Percentiles rank a stretch among this genome's conserved stretches.
These are phyloP conservation scores for Acanthamoeba culbertsoni DNA, from an alignment of 208 protist species.

Conservation along the genomic window DNA sequence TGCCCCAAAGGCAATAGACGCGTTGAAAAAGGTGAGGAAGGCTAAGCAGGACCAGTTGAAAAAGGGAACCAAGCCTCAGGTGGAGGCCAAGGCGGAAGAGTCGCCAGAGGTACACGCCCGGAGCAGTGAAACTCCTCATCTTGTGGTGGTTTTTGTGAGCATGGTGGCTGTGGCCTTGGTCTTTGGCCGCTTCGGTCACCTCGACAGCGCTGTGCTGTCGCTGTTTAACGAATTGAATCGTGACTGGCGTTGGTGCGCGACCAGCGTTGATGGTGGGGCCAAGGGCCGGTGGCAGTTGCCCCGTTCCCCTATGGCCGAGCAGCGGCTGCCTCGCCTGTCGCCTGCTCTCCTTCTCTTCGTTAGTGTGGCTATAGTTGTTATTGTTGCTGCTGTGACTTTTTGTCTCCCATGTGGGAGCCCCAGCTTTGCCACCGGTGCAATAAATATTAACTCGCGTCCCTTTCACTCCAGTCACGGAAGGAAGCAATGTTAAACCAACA, in stretches of 20 bases:
- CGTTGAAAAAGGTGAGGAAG: constrained; percentile 16
- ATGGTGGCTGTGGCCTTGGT: background rate
- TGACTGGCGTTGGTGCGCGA: too few species aligned
- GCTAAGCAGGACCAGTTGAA: background rate
- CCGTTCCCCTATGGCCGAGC: too few species aligned
- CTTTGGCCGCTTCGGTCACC: background rate
- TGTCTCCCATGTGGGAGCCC: too few species aligned
- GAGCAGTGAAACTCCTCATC: background rate
- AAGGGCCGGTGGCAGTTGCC: too few species aligned
- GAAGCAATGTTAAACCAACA: background rate
- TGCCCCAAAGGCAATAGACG: background rate
- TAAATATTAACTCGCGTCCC: constrained; percentile 3
- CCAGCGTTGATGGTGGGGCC: too few species aligned
- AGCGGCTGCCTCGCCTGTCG: too few species aligned
- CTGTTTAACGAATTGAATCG: background rate
- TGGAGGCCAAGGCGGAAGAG: background rate
- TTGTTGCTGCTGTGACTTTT: too few species aligned
- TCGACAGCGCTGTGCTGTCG: background rate
- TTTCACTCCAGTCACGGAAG: background rate
- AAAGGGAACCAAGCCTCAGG: background rate
- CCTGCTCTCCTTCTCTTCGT: too few species aligned
- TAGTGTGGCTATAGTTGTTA: background rate
- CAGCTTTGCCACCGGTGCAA: background rate
- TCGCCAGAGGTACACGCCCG: constrained; percentile 4
- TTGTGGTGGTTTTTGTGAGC: background rate